Conservation (phyloP, 2,329 filamentous ascomycete genomes). For the Nigrospora sphaerica region DNA sequence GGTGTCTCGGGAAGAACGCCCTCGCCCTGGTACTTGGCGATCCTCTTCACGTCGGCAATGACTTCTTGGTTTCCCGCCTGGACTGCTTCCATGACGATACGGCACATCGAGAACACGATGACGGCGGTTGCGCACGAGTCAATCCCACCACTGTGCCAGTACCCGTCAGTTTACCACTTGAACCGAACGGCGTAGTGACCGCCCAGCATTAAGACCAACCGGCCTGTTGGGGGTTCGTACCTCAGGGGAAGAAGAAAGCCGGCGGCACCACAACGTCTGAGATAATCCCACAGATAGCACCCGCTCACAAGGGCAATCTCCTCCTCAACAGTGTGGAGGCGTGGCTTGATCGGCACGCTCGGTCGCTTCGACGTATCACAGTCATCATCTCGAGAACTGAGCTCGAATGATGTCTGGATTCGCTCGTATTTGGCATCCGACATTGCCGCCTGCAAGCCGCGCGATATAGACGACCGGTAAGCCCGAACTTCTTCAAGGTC, state of each 20-base stretch:
- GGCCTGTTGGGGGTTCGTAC: slow-evolving; percentile 2
- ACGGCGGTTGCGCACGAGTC: slow-evolving; percentile 50
- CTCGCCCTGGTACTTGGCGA: slow-evolving; percentile 20
- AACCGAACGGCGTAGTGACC: neutral
- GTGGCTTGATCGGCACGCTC: slow-evolving; percentile 35
- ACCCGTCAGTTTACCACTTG: neutral
- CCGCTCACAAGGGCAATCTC: slow-evolving; percentile 60
- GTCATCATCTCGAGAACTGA: slow-evolving; percentile 29
- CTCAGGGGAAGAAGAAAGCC: slow-evolving; percentile 50
- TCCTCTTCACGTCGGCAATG: slow-evolving; percentile 28
- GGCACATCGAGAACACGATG: slow-evolving; percentile 41
- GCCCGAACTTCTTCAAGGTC: slow-evolving; percentile 65
- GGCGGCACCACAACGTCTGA: slow-evolving; percentile 39
- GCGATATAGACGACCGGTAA: slow-evolving; percentile 47
- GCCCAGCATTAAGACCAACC: slow-evolving; percentile 20
- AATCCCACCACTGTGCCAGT: slow-evolving; percentile 33
- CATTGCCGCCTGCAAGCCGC: slow-evolving; percentile 50
- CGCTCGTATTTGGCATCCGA: slow-evolving; percentile 36
- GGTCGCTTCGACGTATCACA: slow-evolving; percentile 30
- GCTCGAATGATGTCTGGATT: slow-evolving; percentile 28
- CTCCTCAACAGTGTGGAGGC: slow-evolving; percentile 57
- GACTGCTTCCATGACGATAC: slow-evolving; percentile 46
- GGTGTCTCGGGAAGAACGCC: slow-evolving; percentile 40
- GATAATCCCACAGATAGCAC: slow-evolving; percentile 61
- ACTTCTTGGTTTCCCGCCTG: slow-evolving; percentile 30